These are phyloP conservation scores for Phytophthora sojae DNA, from an alignment of 352 stramenopile genomes.

Conservation along the genomic window DNA sequence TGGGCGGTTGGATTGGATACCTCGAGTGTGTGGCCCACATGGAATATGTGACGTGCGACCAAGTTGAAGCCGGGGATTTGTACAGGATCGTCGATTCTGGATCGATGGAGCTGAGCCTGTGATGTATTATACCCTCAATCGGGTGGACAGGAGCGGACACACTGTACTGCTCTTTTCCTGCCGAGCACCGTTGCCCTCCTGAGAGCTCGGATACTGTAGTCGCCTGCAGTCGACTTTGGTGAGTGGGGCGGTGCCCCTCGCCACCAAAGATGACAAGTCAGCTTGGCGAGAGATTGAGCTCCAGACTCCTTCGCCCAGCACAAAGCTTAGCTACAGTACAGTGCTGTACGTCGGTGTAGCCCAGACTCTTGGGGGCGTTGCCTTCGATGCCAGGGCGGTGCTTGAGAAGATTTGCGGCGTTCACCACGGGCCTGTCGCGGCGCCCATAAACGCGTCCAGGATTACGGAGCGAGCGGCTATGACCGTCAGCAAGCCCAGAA, in stretches of 20 bases:
- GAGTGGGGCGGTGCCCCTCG: not conserved
- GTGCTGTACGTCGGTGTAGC: no score
- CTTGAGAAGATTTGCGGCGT: not conserved
- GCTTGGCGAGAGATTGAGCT: no score
- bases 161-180: not conserved
- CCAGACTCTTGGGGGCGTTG: no score
- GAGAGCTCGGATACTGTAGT: no score
- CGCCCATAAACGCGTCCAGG: constrained; percentile 22
- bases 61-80: no score
- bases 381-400: no score
- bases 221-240: not conserved
- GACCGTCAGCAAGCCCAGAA: constrained; percentile 3
- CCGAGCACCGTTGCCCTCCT: no score
- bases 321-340: no score
- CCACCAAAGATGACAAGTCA: not conserved
- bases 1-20: not conserved
- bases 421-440: not conserved
- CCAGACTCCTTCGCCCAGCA: no score
- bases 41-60: constrained; percentile 31
- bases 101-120: no score
- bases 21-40: constrained; percentile 20
- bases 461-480: constrained; percentile 16
- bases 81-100: no score
- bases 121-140: no score
- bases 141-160: not conserved